Evolutionary conservation across 2,329 filamentous ascomycete genomes (phyloP), one percentile per base, ranked within the genome.

Genomic region (Curvularia verruculosa): DNA sequence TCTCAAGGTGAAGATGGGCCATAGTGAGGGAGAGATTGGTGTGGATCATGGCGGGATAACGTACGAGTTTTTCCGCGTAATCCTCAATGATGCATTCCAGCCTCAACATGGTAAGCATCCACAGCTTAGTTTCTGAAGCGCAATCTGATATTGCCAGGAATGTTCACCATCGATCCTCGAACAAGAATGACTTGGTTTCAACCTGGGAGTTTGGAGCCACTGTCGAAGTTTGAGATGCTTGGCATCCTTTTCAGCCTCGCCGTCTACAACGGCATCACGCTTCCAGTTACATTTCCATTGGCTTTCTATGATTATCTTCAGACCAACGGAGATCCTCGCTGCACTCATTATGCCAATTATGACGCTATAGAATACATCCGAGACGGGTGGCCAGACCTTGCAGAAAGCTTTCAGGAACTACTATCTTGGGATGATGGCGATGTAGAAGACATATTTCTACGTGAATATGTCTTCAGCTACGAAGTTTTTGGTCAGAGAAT

Each of bases 21-120:
- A 74, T 13, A 58, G 92, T 71, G 88, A 91, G 51, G 91, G 92
- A 28, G 95, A 98, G 75, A 88, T 96, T 73, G 95, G 95, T 0
- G 86, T 96, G 31, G 95, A 99, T 74, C 92, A 94, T 47, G 95
- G 95, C 41, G 95, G 95, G 61, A 93, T 99, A 1, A 94, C 97
- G 67, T 93, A 96, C 73, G 95, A 99, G 63, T 98, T 96, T 73
- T 98, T 99, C 78, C 87, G 92, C 15, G 78, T 97, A 26, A 87
- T 91, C 18, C 87, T 97, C 65, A 86, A 86, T 0, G 89, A 96
- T 69, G 90, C 90, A 3, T 83, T 98, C 44, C 83, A 91, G 66
- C 89, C 91, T 4, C 84, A 87, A 41, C 91, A 90, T 68, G 92
- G 86, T 77, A 80, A 79, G 80, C 63, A 7, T 9, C 9, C 13